Evolutionary conservation across 163 green algal genomes (phyloP), one percentile per base, ranked within the genome.

Genomic region (Scenedesmus sp.): DNA sequence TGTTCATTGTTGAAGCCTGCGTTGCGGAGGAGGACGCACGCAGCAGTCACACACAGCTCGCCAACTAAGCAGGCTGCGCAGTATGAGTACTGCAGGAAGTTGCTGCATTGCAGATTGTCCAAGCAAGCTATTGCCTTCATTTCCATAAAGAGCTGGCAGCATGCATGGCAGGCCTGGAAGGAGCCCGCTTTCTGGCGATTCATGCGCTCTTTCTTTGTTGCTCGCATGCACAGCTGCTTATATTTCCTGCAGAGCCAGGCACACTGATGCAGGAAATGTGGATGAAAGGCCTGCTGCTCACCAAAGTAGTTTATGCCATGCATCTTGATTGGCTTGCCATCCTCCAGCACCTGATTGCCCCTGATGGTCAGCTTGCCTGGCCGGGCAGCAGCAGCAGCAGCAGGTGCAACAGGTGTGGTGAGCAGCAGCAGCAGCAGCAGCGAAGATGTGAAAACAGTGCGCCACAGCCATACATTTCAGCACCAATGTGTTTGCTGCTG

Each of bases 301-400:
- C 80, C 85, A 20, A 90, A 90, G n/a, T 84, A 90, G 43, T 90
- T 90, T 70, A 90, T 90, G 16, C 85, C 85, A 35, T 46, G 85
- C 40, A 91, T 33, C 20, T 80, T 86, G 4, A 91, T 59, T 40
- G 76, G 76, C 53, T 86, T 83, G 24, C 86, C 86, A n/a, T 91
- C 76, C 68, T 91, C 76, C 1, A 91, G 51, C 51, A 91, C n/a
- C 51, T 91, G 76, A n/a, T 91, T 91, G 22, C 86, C 86, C 24
- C 49, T 86, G 22, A 91, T 46, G 42, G 49, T 86, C 37, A 91
- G 49, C 53, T 91, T 91, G 22, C 43, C 86, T 86, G 86, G 13
- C 16, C 30, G 73, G 73, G 7, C 10, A 83, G 73, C 73, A 83
- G 59, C 59, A 72, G 59, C 59, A 72, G 15, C 59, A 72, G n/a